Evolutionary conservation across 2,329 filamentous ascomycete genomes (phyloP).

Genomic region (Microdochium bolleyi): DNA sequence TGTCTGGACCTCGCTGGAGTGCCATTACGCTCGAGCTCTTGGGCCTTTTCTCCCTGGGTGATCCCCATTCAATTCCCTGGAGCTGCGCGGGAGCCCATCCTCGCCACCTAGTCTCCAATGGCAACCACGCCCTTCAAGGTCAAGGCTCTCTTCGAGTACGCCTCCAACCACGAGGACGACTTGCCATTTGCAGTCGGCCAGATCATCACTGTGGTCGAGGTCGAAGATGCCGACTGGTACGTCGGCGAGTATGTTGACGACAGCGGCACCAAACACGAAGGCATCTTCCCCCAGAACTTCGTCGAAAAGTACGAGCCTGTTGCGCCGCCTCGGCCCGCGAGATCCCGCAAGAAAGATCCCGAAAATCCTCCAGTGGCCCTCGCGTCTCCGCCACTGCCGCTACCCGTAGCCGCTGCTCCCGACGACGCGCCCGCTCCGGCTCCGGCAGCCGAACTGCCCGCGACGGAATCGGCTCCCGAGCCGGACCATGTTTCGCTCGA

Average conservation of each 20-base stretch:
- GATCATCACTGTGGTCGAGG: slow-evolving; percentile 86
- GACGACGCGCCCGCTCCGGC: slow-evolving; percentile 24
- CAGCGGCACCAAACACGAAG: slow-evolving; percentile 65
- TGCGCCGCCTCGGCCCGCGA: slow-evolving; percentile 76
- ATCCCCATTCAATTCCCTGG: not conserved
- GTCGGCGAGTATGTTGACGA: slow-evolving; percentile 78
- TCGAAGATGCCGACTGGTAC: slow-evolving; percentile 93
- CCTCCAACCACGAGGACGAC: slow-evolving; percentile 89
- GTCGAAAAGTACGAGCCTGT: slow-evolving; percentile 93
- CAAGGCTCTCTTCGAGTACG: slow-evolving; percentile 92
- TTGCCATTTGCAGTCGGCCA: slow-evolving; percentile 79
- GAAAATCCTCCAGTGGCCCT: slow-evolving; percentile 14
- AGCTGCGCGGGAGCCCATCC: not conserved
- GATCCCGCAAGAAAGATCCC: slow-evolving; percentile 62
- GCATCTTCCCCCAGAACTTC: slow-evolving; percentile 94
- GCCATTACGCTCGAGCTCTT: not conserved
- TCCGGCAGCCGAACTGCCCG: slow-evolving; percentile 24
- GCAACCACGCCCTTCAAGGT: slow-evolving; percentile 74
- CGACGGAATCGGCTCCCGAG: not conserved
- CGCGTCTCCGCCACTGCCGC: slow-evolving; percentile 17
- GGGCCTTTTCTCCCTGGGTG: not conserved
- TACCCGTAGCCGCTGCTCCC: slow-evolving; percentile 26
- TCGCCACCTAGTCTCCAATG: slow-evolving; percentile 35
- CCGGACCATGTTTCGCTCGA: not conserved
- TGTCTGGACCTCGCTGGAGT: not conserved